Conservation (phyloP, 352 stramenopile genomes). For the Globisporangium irregulare region DNA sequence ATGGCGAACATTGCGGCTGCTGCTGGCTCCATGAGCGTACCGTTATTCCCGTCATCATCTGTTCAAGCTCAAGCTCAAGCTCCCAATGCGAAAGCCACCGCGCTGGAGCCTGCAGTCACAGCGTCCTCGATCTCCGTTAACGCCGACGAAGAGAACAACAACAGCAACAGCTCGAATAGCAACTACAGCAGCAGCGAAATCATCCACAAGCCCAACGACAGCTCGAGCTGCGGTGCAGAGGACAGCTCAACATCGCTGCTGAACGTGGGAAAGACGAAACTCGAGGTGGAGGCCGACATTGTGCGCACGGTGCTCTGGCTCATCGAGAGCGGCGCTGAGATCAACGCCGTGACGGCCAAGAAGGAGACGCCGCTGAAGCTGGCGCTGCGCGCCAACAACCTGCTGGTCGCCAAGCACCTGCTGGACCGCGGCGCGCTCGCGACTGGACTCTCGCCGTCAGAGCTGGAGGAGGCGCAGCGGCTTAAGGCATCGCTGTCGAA, state of each 20-base stretch:
- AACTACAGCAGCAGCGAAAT: slow-evolving; percentile 25
- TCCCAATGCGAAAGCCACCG: slow-evolving; percentile 11
- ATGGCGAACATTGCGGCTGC: background rate
- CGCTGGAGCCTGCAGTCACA: slow-evolving; percentile 28
- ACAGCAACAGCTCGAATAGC: slow-evolving; percentile 16
- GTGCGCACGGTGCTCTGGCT: slow-evolving; percentile 72
- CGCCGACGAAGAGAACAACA: slow-evolving; percentile 25
- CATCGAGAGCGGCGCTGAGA: slow-evolving; percentile 65
- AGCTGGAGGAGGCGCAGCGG: slow-evolving; percentile 43
- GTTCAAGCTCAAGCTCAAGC: background rate
- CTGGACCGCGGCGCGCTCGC: slow-evolving; percentile 51
- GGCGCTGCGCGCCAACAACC: slow-evolving; percentile 44
- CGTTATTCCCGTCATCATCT: background rate
- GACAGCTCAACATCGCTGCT: slow-evolving; percentile 4
- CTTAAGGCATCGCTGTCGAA: slow-evolving; percentile 57
- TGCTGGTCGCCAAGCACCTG: slow-evolving; percentile 51
- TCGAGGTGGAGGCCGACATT: slow-evolving; percentile 48
- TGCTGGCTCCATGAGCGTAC: background rate
- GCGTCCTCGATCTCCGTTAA: slow-evolving; percentile 32
- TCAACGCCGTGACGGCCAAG: slow-evolving; percentile 46
- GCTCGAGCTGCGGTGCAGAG: background rate
- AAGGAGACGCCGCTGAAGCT: slow-evolving; percentile 60
- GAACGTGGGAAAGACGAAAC: slow-evolving; percentile 27
- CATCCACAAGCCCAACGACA: slow-evolving; percentile 4
- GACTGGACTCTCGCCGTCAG: slow-evolving; percentile 32